Percentiles rank a stretch among this genome's conserved stretches.
Evolutionary conservation across 495 filamentous ascomycete species (phyloP).

Genomic region (Hyaloscypha bicolor): DNA sequence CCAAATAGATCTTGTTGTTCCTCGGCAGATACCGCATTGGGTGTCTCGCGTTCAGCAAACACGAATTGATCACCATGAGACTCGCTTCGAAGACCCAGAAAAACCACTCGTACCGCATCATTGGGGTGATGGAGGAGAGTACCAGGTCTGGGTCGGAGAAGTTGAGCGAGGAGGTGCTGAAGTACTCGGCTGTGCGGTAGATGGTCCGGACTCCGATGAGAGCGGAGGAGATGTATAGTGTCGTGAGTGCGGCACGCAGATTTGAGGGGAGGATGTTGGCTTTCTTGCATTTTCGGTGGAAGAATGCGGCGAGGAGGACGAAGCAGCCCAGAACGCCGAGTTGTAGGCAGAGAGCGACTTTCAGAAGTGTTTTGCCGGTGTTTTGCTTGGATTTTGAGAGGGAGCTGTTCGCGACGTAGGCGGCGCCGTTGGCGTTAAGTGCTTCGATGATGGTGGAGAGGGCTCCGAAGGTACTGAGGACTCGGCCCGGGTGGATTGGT

Average conservation of each 20-base stretch:
- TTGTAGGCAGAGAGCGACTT: constrained; percentile 69
- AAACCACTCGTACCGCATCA: constrained; percentile 69
- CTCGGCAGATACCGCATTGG: constrained; percentile 62
- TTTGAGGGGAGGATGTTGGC: constrained; percentile 55
- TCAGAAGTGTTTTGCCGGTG: constrained; percentile 61
- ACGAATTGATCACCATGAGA: constrained; percentile 64
- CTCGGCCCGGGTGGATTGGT: constrained; percentile 76
- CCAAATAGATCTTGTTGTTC: constrained; percentile 65
- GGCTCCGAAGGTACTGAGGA: constrained; percentile 73
- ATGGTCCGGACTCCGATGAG: constrained; percentile 65
- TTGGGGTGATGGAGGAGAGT: constrained; percentile 43
- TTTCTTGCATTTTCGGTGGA: constrained; percentile 60
- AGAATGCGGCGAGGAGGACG: constrained; percentile 55
- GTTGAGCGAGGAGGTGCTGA: constrained; percentile 32
- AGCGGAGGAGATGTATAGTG: constrained; percentile 62
- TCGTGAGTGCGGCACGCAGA: constrained; percentile 57
- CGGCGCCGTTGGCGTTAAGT: constrained; percentile 70
- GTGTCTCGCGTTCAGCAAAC: constrained; percentile 64
- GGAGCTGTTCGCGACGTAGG: constrained; percentile 56
- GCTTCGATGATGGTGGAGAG: constrained; percentile 64
- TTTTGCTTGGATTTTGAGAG: constrained; percentile 44
- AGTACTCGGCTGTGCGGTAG: constrained; percentile 69
- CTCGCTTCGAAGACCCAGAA: constrained; percentile 72
- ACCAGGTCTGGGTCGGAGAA: constrained; percentile 18
- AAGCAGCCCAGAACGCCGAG: constrained; percentile 64